Evolutionary conservation across 495 filamentous ascomycete genomes (phyloP).

Genomic region (Clohesyomyces aquaticus): DNA sequence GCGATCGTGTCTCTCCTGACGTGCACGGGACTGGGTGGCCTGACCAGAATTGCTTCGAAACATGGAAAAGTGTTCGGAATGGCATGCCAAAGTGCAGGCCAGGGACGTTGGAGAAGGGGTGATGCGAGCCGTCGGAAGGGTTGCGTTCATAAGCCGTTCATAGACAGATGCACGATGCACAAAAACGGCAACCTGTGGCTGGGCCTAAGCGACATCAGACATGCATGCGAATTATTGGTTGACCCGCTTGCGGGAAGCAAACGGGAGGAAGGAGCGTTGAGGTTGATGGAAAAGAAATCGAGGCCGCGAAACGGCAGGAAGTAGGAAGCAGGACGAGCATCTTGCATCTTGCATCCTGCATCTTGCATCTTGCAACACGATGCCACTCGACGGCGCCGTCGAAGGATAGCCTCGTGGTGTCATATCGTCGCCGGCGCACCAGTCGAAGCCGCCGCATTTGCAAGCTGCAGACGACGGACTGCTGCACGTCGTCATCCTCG

Average conservation of each 20-base stretch:
- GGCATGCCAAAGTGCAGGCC: neutral
- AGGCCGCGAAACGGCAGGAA: no score
- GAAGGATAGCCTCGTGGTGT: no score
- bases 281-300: neutral
- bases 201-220: neutral
- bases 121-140: neutral
- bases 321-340: no score
- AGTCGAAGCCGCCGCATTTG: neutral
- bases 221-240: neutral
- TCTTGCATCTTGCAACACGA: no score
- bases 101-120: neutral
- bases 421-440: neutral
- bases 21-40: neutral
- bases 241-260: neutral
- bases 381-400: no score
- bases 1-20: neutral
- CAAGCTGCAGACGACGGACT: neutral
- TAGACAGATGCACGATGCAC: neutral
- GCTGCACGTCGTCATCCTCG: constrained; percentile 9
- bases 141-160: neutral
- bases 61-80: neutral
- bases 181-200: neutral
- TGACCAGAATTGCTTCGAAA: neutral
- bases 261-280: neutral
- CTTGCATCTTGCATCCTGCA: neutral